Percentiles rank a stretch among this genome's conserved stretches.
phyloP scores from a whole-genome alignment of 495 filamentous ascomycete species.

The Penicillium samsonianum region DNA sequence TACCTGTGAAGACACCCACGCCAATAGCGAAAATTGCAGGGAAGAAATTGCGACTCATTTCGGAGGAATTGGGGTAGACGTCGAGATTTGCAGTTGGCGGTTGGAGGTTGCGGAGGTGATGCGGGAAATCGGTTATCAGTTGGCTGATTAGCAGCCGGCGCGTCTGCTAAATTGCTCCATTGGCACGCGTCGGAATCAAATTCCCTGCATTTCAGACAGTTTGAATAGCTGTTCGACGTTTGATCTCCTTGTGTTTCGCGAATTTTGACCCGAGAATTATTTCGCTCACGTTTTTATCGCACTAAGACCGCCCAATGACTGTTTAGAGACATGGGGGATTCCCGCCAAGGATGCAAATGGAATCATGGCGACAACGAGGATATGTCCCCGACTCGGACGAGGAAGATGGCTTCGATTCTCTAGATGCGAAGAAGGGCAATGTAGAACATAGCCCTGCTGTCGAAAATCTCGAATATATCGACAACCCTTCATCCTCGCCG shows the following conservation, averaged over 20 bases:
- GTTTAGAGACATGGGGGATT: slow-evolving; percentile 45
- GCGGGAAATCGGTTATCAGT: slow-evolving; percentile 14
- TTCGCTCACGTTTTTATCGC: background rate
- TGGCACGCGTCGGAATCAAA: slow-evolving; percentile 38
- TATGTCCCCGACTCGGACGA: slow-evolving; percentile 65
- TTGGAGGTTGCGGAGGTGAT: slow-evolving; percentile 13
- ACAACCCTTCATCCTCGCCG: slow-evolving; percentile 12
- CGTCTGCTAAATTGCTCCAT: slow-evolving; percentile 20
- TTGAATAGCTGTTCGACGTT: background rate
- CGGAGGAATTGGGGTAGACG: slow-evolving; percentile 4
- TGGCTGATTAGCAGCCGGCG: slow-evolving; percentile 15
- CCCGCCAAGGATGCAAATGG: slow-evolving; percentile 51
- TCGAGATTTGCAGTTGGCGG: slow-evolving; percentile 4
- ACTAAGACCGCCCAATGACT: slow-evolving; percentile 27
- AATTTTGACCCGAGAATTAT: background rate
- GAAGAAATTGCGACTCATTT: slow-evolving; percentile 46
- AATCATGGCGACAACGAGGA: slow-evolving; percentile 62
- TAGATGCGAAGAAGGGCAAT: slow-evolving; percentile 26
- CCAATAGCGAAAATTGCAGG: slow-evolving; percentile 43
- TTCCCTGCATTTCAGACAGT: background rate
- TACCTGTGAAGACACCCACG: slow-evolving; percentile 45
- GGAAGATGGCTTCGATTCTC: slow-evolving; percentile 52
- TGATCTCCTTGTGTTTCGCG: background rate
- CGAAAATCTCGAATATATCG: slow-evolving; percentile 22
- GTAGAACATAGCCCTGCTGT: slow-evolving; percentile 12